Evolutionary conservation across 2,329 filamentous ascomycete genomes (phyloP), one percentile per base, ranked within the genome.

Genomic region (Knoxdaviesia capensis): DNA sequence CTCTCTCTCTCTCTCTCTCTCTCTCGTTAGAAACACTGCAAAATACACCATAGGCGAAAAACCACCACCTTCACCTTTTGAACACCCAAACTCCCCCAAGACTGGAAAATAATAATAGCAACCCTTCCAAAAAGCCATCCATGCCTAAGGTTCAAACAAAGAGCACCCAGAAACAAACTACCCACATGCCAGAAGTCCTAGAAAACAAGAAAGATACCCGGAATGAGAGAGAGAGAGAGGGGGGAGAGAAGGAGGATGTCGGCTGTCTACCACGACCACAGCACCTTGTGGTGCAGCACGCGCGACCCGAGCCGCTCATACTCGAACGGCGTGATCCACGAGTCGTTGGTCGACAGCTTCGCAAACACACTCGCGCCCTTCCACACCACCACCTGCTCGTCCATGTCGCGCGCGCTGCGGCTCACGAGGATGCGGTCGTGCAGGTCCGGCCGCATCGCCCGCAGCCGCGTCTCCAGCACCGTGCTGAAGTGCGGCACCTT

Each of bases 281-380:
- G 60, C 43, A 77, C 71, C 66, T 92, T 93, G 59, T 90, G 83
- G 49, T 86, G 84, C 56, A 98, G 62, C 45, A 88, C 70, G 53
- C 90, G 72, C 45, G 76, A 71, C 3, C 87, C 88, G 42, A 94
- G 57, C 45, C 84, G 73, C 62, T 94, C 86, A 59, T 88, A 94
- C 65, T 96, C 88, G 52, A 80, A 68, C 39, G 75, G 73, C 9
- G 79, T 80, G 53, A 96, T 84, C 90, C 90, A 98, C 52, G 81
- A 90, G 58, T 98, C 90, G 60, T 96, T 96, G 10, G 85, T 87
- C 38, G 77, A 73, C 50, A 96, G 63, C 62, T 93, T 86, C 3
- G 85, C 87, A 65, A 94, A 98, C 10, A 98, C 87, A 55, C 86
- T 94, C 1, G 84, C 90, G 4, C 90, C 90, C 68, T 98, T 98